Evolutionary conservation across 23 red algal species (phyloP), one percentile per base, ranked within the genome.

Genomic region (Cyanidioschyzon merolae): DNA sequence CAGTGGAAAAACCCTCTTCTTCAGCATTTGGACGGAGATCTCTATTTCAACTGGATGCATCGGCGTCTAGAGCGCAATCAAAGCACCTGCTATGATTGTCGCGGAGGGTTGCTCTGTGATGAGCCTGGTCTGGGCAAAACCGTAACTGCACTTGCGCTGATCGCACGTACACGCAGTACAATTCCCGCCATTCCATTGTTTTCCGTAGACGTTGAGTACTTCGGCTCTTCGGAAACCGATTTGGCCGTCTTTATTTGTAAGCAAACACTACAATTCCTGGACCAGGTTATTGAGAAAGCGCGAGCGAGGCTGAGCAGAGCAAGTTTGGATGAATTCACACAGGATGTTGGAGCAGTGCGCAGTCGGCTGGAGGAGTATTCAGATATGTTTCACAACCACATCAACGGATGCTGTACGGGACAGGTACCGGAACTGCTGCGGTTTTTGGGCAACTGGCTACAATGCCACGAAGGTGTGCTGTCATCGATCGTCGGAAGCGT

Each of bases 91-190:
- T 67, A 63, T 39, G 78, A 81, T 30, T 36, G 34, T 75, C 76
- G 79, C 36, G 94, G 94, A 26, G 94, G 94, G 0, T 74, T 98
- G 41, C 85, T 89, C 58, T 91, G 88, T 75, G 94, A 98, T 78
- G 94, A 98, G 57, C 94, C 94, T 50, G 94, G 94, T 58, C 74
- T 98, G 36, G 94, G 94, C 34, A 98, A 98, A 80, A 98, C 94
- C 0, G 85, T 98, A 18, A 91, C 88, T 18, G 71, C 85, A 0
- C 50, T 98, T 1, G 77, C 88, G 37, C 74, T 89, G 12, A 85
- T 98, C 37, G 39, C 89, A 63, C 88, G 87, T 68, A 98, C 94
- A 0, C 50, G 81, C 0, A 82, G 81, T 31, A 71, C 63, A 35
- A 25, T 32, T 25, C 63, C 63, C 63, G 63, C 63, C 12, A 17